Percentiles rank a stretch among this genome's conserved stretches.
Evolutionary conservation across 2,329 filamentous ascomycete species (phyloP).

Genomic region (Cladosporium sphaerospermum): DNA sequence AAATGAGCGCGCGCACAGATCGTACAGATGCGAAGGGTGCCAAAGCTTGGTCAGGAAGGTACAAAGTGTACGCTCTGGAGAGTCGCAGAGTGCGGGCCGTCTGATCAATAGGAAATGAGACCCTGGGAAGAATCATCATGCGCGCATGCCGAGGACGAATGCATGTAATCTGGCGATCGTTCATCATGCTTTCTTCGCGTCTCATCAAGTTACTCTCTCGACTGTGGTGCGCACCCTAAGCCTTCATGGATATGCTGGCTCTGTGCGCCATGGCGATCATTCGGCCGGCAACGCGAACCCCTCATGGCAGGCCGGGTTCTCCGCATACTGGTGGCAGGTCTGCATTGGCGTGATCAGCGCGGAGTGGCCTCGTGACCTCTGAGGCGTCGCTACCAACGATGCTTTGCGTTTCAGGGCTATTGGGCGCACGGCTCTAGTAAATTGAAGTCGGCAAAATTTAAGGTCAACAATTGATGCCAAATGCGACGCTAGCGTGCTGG

Average conservation of each 20-base stretch:
- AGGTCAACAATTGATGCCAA: not conserved
- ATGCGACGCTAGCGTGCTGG: no score
- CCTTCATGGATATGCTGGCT: not conserved
- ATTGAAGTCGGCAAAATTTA: no score
- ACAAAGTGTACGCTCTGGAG: not conserved
- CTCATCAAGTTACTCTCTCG: not conserved
- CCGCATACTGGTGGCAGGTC: not conserved
- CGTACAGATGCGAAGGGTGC: not conserved
- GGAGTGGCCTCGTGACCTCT: slow-evolving; percentile 3
- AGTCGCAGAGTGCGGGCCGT: no score
- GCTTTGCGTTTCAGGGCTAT: no score
- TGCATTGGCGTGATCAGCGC: slow-evolving; percentile 6
- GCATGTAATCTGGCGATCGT: slow-evolving; percentile 8
- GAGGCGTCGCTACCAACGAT: not conserved
- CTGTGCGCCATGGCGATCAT: slow-evolving; percentile 5
- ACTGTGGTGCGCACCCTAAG: not conserved
- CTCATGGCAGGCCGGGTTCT: slow-evolving; percentile 11
- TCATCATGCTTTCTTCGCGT: not conserved
- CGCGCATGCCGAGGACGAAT: not conserved
- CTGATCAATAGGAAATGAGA: not conserved
- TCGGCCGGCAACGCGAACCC: slow-evolving; percentile 4
- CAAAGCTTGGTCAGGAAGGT: not conserved
- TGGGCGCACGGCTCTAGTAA: no score
- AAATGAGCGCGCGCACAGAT: not conserved
- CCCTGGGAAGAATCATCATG: not conserved